Evolutionary conservation across 2,329 filamentous ascomycete genomes (phyloP).

Genomic region (Xylariaceae sp.): DNA sequence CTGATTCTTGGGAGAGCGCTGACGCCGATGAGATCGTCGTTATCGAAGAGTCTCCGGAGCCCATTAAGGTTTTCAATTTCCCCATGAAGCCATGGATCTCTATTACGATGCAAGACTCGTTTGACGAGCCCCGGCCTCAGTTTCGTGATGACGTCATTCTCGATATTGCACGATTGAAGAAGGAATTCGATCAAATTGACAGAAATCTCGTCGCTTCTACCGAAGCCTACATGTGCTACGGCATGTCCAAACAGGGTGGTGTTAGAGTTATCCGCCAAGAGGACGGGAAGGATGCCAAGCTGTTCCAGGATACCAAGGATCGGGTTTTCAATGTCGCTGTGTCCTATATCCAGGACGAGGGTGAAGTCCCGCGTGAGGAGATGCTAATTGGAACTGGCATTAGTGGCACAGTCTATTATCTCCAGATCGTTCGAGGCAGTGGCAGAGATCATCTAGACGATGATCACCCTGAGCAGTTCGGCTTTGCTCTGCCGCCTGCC

Average conservation of each 20-base stretch:
- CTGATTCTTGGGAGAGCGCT: slow-evolving; percentile 89
- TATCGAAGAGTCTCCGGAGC: slow-evolving; percentile 61
- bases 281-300: slow-evolving; percentile 83
- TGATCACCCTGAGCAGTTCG: slow-evolving; percentile 75
- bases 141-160: slow-evolving; percentile 80
- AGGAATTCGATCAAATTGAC: slow-evolving; percentile 96
- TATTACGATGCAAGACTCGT: slow-evolving; percentile 65
- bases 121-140: slow-evolving; percentile 51
- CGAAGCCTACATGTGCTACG: slow-evolving; percentile 88
- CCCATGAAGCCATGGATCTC: slow-evolving; percentile 95
- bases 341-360: slow-evolving; percentile 61
- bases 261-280: slow-evolving; percentile 92
- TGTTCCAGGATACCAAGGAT: slow-evolving; percentile 88
- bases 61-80: slow-evolving; percentile 86
- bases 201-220: slow-evolving; percentile 88
- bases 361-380: slow-evolving; percentile 61
- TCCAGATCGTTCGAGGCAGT: slow-evolving; percentile 70
- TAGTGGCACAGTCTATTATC: slow-evolving; percentile 96
- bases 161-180: slow-evolving; percentile 91
- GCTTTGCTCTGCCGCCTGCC: slow-evolving; percentile 85
- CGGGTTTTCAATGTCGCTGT: slow-evolving; percentile 92
- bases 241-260: slow-evolving; percentile 87
- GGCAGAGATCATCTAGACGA: slow-evolving; percentile 77
- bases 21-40: slow-evolving; percentile 65
- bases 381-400: slow-evolving; percentile 88